Percentiles rank a stretch among this genome's conserved stretches.
These are phyloP conservation scores for Boletus huronensis DNA, from an alignment of 768 basidiomycete genomes.

Conservation along the genomic window DNA sequence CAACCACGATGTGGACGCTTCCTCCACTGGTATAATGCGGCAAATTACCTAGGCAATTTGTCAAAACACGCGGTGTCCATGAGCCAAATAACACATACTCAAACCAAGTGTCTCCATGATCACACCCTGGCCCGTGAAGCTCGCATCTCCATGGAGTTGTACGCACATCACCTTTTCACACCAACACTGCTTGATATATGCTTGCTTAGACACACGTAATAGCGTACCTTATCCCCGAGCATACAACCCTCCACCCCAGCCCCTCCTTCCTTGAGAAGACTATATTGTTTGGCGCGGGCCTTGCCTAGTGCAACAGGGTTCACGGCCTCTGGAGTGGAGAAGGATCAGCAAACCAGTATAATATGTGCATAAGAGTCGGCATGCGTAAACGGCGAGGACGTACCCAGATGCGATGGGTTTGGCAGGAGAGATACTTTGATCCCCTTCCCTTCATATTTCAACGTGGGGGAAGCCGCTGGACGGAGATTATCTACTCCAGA, in stretches of 20 bases:
- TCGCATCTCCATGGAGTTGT: constrained; percentile 89
- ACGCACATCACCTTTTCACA: constrained; percentile 77
- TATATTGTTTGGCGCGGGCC: constrained; percentile 86
- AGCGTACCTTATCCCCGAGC: constrained; percentile 31
- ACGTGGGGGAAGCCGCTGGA: constrained; percentile 60
- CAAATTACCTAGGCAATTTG: constrained; percentile 57
- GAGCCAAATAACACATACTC: constrained; percentile 43
- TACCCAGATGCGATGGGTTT: constrained; percentile 76
- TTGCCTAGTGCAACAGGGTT: constrained; percentile 87
- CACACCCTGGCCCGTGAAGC: constrained; percentile 87
- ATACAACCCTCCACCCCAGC: constrained; percentile 23
- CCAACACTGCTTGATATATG: constrained; percentile 9
- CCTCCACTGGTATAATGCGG: constrained; percentile 93
- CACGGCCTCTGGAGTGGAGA: constrained; percentile 60
- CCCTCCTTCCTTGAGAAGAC: constrained; percentile 56
- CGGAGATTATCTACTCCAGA: background rate
- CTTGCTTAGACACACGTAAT: background rate
- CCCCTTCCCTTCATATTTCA: constrained; percentile 47
- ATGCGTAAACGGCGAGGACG: constrained; percentile 3
- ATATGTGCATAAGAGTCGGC: background rate
- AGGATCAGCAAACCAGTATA: background rate
- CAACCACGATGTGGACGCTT: constrained; percentile 86
- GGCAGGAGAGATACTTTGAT: constrained; percentile 77
- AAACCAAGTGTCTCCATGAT: constrained; percentile 86
- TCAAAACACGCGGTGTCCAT: background rate